These are phyloP conservation scores for Leptographium procerum DNA, from an alignment of 2,329 filamentous ascomycete species.

Conservation along the genomic window DNA sequence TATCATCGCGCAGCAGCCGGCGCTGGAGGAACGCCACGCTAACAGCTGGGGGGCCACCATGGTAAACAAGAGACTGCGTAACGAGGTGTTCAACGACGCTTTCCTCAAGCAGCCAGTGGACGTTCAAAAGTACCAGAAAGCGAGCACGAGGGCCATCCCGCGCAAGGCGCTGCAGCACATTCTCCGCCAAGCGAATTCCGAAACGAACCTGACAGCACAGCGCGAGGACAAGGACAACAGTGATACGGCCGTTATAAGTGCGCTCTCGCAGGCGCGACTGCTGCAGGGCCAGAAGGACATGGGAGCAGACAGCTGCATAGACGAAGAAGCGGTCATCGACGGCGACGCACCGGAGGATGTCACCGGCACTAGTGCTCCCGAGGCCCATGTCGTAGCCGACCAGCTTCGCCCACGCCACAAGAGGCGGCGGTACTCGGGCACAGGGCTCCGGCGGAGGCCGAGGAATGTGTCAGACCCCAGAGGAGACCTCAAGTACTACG, in stretches of 20 bases:
- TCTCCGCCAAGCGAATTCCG: slow-evolving; percentile 33
- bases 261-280: not conserved
- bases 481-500: slow-evolving; percentile 80
- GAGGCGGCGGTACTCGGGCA: slow-evolving; percentile 73
- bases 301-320: not conserved
- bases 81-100: slow-evolving; percentile 86
- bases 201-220: slow-evolving; percentile 23
- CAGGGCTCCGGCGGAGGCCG: slow-evolving; percentile 65
- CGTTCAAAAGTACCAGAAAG: slow-evolving; percentile 63
- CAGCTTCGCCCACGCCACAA: slow-evolving; percentile 29
- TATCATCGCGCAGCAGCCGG: slow-evolving; percentile 20
- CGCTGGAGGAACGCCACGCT: slow-evolving; percentile 43
- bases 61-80: slow-evolving; percentile 76
- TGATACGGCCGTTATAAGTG: not conserved
- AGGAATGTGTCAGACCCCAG: slow-evolving; percentile 58
- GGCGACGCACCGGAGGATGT: slow-evolving; percentile 37
- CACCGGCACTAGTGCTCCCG: slow-evolving; percentile 53
- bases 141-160: slow-evolving; percentile 55
- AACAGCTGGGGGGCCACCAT: slow-evolving; percentile 83
- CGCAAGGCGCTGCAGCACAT: slow-evolving; percentile 35
- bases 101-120: slow-evolving; percentile 77
- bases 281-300: slow-evolving; percentile 9
- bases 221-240: slow-evolving; percentile 3
- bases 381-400: slow-evolving; percentile 42
- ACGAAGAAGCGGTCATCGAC: slow-evolving; percentile 14